Percentiles rank a stretch among this genome's conserved stretches.
Evolutionary conservation across 768 basidiomycete genomes (phyloP).

Genomic region (Rhodotorula paludigena): DNA sequence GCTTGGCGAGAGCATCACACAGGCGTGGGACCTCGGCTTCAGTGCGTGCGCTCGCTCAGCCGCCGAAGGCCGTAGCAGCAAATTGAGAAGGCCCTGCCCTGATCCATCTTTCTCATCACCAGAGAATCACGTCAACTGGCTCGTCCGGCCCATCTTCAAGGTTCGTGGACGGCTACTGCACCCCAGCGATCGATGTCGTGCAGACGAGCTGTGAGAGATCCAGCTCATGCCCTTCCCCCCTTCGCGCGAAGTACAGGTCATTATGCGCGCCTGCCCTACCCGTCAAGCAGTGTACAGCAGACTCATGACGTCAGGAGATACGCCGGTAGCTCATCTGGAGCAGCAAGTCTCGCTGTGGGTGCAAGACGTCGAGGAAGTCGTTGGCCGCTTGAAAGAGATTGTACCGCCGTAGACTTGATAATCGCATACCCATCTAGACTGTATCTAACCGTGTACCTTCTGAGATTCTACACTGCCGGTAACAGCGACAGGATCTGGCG

Average conservation of each 20-base stretch:
- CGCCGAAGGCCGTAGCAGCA: too few relatives aligned
- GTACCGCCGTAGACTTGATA: too few relatives aligned
- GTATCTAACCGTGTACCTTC: too few relatives aligned
- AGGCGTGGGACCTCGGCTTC: conserved; percentile 12
- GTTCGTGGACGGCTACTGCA: background rate
- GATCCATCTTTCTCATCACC: background rate
- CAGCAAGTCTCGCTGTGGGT: background rate
- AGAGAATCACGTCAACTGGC: conserved; percentile 18
- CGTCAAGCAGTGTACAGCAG: background rate
- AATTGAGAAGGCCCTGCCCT: background rate
- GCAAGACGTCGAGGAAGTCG: background rate
- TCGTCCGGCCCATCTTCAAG: conserved; percentile 29
- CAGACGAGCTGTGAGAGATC: background rate
- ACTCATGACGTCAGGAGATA: background rate
- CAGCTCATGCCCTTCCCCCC: background rate
- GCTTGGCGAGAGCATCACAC: background rate
- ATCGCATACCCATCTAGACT: too few relatives aligned
- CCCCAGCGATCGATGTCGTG: background rate
- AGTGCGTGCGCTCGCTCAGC: conserved; percentile 7
- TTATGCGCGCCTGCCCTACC: conserved; percentile 21
- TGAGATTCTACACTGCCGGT: too few relatives aligned
- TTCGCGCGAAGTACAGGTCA: background rate
- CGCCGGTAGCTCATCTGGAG: background rate
- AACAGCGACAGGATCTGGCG: too few relatives aligned
- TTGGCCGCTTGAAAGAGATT: too few relatives aligned